Evolutionary conservation across 352 stramenopile species (phyloP).

Genomic region (Pythium diclinum): DNA sequence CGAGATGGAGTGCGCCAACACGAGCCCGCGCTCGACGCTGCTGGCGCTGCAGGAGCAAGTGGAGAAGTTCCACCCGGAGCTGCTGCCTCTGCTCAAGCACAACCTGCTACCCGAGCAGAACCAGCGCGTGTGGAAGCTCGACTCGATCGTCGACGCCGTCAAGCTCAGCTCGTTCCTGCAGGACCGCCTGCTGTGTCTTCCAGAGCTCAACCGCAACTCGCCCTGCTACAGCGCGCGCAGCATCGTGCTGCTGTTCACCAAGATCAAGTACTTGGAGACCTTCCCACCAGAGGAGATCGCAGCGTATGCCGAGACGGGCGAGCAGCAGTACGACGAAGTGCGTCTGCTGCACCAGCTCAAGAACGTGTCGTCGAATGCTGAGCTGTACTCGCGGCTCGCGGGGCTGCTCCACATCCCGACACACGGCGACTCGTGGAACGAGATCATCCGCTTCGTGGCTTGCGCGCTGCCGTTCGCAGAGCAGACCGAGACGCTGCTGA

Average conservation of each 20-base stretch:
- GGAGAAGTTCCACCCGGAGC: slow-evolving; percentile 42
- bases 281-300: slow-evolving; percentile 58
- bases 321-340: slow-evolving; percentile 65
- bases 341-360: slow-evolving; percentile 59
- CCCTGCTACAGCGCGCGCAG: slow-evolving; percentile 75
- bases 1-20: slow-evolving; percentile 25
- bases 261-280: slow-evolving; percentile 80
- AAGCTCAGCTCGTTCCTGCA: slow-evolving; percentile 65
- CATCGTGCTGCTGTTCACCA: slow-evolving; percentile 82
- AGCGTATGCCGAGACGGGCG: slow-evolving; percentile 46
- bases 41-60: slow-evolving; percentile 45
- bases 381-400: slow-evolving; percentile 65
- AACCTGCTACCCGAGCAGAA: slow-evolving; percentile 33
- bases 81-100: slow-evolving; percentile 54
- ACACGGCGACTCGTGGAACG: slow-evolving; percentile 71
- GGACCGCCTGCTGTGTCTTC: slow-evolving; percentile 66
- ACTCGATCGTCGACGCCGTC: slow-evolving; percentile 53
- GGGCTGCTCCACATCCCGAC: slow-evolving; percentile 64
- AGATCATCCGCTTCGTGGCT: slow-evolving; percentile 73
- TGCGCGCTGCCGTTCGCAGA: slow-evolving; percentile 77
- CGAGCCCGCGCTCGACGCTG: slow-evolving; percentile 17
- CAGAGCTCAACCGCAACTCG: slow-evolving; percentile 76
- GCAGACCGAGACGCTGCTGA: slow-evolving; percentile 79
- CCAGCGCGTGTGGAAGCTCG: slow-evolving; percentile 35
- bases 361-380: slow-evolving; percentile 50